Evolutionary conservation across 2,329 filamentous ascomycete species (phyloP), one percentile per base, ranked within the genome.

Genomic region (Anisogramma anomala): DNA sequence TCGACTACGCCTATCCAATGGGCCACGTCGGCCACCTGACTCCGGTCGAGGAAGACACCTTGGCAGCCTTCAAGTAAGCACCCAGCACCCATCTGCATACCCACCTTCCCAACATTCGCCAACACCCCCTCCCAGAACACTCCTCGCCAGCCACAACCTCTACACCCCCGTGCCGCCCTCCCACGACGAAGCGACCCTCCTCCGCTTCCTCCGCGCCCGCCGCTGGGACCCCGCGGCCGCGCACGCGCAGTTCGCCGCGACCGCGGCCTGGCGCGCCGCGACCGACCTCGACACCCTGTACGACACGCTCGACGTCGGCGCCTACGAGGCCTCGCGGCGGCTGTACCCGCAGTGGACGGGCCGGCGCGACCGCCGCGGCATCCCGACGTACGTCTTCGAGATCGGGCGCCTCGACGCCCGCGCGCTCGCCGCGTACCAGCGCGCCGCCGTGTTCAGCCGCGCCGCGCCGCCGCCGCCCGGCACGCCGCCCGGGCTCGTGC

Each of bases 301-400:
- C 64, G 75, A 83, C 57, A 88, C 83, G 23, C 94, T 95, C 54
- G 85, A 94, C 45, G 63, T 88, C 17, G 75, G 84, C 2, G 81
- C 86, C 42, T 95, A 88, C 58, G 86, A 94, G 61, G 71, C 82
- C 54, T 82, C 84, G 47, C 72, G 82, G 43, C 71, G 77, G 50
- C 69, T 95, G 67, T 94, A 94, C 57, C 87, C 88, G 18, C 86
- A 94, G 76, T 95, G 87, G 84, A 93, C 85, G 15, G 89, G 89
- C 41, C 82, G 87, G 50, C 77, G 88, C 51, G 89, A 95, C 63
- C 82, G 78, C 49, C 55, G 63, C 52, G 89, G 89, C 50, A 94
- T 94, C 48, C 89, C 89, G 6, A 72, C 95, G 52, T 95, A 91
- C 62, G 75, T 95, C 46, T 95, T 84, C 62, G 84, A 93, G 62